Evolutionary conservation across 768 basidiomycete species (phyloP).

Genomic region (Boletus tylopilopsis): DNA sequence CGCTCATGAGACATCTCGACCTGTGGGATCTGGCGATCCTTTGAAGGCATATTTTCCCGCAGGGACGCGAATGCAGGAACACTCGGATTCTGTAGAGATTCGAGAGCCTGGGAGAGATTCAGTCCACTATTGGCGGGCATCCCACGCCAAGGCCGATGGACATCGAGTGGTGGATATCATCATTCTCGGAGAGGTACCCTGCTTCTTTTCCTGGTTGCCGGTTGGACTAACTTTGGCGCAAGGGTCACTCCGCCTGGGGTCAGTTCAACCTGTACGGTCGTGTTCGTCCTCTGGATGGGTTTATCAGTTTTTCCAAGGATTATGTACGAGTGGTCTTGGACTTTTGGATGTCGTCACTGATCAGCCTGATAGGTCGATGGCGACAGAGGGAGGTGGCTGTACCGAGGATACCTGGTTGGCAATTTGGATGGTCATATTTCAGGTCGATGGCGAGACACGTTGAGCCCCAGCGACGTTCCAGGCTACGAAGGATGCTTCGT

Average conservation of each 20-base stretch:
- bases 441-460: slow-evolving; percentile 85
- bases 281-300: slow-evolving; percentile 77
- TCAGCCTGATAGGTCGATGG: slow-evolving; percentile 47
- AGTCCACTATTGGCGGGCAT: slow-evolving; percentile 28
- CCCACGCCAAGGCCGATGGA: slow-evolving; percentile 22
- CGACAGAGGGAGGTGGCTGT: slow-evolving; percentile 80
- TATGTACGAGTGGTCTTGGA: slow-evolving; percentile 50
- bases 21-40: slow-evolving; percentile 57
- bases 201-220: not conserved
- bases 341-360: not conserved
- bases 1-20: slow-evolving; percentile 10
- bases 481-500: slow-evolving; percentile 89
- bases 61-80: slow-evolving; percentile 48
- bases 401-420: slow-evolving; percentile 79
- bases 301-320: slow-evolving; percentile 79
- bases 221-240: slow-evolving; percentile 5
- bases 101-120: slow-evolving; percentile 38
- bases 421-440: slow-evolving; percentile 65
- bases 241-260: slow-evolving; percentile 93
- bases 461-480: slow-evolving; percentile 53
- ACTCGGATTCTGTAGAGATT: slow-evolving; percentile 44
- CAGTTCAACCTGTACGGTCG: slow-evolving; percentile 78
- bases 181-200: slow-evolving; percentile 65
- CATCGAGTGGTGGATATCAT: slow-evolving; percentile 53
- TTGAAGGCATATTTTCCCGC: slow-evolving; percentile 58